Conservation (phyloP, 805 yeast genomes). For the Isabelozyma heimii region DNA sequence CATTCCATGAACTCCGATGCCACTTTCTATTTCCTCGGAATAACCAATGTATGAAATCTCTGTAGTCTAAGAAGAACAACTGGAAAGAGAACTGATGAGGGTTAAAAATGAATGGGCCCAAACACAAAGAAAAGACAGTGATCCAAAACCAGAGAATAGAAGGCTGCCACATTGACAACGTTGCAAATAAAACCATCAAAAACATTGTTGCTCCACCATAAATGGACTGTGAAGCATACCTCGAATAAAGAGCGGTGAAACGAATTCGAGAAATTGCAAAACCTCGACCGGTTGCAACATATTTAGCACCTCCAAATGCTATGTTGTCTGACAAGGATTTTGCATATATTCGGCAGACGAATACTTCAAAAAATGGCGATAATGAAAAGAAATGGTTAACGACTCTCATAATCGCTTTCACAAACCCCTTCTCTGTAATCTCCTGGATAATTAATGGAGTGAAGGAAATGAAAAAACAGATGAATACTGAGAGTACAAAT, state of each 20-base stretch:
- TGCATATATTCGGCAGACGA: conserved; percentile 91
- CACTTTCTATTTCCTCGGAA: conserved; percentile 71
- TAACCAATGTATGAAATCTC: conserved; percentile 65
- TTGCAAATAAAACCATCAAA: conserved; percentile 70
- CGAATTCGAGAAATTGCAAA: conserved; percentile 82
- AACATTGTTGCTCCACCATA: conserved; percentile 73
- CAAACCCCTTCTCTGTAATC: conserved; percentile 76
- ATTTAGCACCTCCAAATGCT: conserved; percentile 87
- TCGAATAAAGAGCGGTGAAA: conserved; percentile 68
- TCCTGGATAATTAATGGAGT: conserved; percentile 87
- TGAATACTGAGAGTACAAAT: conserved; percentile 84
- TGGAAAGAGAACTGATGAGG: conserved; percentile 52
- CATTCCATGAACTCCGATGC: conserved; percentile 77
- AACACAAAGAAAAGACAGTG: conserved; percentile 43
- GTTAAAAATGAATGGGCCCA: conserved; percentile 52
- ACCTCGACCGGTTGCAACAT: conserved; percentile 91
- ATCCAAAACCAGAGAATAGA: conserved; percentile 61
- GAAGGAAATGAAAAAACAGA: conserved; percentile 90
- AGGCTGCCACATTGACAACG: conserved; percentile 78
- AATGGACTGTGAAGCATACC: conserved; percentile 73
- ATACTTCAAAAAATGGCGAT: conserved; percentile 91
- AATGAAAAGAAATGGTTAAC: conserved; percentile 74
- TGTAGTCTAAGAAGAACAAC: conserved; percentile 48
- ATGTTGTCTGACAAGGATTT: conserved; percentile 71
- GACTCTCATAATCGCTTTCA: conserved; percentile 70